phyloP scores from a whole-genome alignment of 1,284 basidiomycete genomes.

The Flammula alnicola region DNA sequence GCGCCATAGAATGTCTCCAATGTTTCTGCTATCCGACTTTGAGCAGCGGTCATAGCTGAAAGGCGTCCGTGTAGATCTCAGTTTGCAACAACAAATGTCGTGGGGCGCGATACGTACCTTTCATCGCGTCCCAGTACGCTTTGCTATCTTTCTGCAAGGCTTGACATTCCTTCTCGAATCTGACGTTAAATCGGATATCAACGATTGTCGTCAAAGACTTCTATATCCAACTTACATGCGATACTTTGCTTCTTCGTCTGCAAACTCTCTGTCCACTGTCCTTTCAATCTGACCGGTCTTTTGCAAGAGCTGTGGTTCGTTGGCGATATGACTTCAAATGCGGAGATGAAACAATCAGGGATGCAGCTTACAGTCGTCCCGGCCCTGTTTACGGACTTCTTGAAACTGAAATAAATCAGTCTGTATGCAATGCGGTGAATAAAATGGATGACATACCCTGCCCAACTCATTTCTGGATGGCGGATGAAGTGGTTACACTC shows the following conservation, averaged over 20 bases:
- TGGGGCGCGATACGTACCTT: too few relatives aligned
- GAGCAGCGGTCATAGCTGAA: conserved; percentile 88
- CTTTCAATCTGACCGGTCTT: conserved; percentile 98
- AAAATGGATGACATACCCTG: conserved; percentile 37
- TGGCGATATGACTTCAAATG: conserved; percentile 7
- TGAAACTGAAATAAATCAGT: conserved; percentile 63
- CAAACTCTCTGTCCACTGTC: conserved; percentile 93
- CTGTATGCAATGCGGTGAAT: conserved; percentile 1
- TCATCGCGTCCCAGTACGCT: conserved; percentile 93
- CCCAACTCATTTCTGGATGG: conserved; percentile 44
- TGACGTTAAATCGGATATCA: conserved; percentile 35
- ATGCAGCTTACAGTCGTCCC: conserved; percentile 77
- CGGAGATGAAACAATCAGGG: conserved; percentile 29
- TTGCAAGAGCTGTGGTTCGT: conserved; percentile 75
- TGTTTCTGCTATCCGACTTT: conserved; percentile 94
- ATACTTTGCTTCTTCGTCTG: conserved; percentile 91
- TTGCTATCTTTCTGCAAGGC: conserved; percentile 95
- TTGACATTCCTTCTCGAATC: conserved; percentile 93
- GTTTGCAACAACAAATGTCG: too few relatives aligned
- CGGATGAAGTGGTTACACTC: neutral
- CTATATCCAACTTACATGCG: conserved; percentile 66
- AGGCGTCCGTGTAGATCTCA: too few relatives aligned
- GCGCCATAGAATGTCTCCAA: conserved; percentile 93
- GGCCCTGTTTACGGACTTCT: conserved; percentile 92
- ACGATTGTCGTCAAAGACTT: neutral